Evolutionary conservation across 2,329 filamentous ascomycete genomes (phyloP), one percentile per base, ranked within the genome.

Genomic region (Juglanconis juglandina): DNA sequence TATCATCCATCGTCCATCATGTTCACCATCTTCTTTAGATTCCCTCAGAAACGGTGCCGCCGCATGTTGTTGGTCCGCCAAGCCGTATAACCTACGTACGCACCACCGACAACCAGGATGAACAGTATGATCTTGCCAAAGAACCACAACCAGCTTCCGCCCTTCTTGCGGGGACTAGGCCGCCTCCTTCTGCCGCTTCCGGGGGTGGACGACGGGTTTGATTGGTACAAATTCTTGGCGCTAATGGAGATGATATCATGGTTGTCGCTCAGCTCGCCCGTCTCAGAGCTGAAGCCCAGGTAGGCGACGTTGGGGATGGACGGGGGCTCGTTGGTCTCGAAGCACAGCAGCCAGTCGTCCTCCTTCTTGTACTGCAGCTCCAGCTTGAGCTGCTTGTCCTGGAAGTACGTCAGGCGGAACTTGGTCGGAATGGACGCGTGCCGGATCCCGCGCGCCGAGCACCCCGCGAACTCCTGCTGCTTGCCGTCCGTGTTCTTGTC

Each of bases 401-500:
- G 91, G 81, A 98, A 96, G 81, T 98, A 98, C 55, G 92, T 97
- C 67, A 99, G 79, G 69, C 87, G 88, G 66, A 93, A 84, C 78
- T 93, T 96, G 66, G 93, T 96, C 30, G 94, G 87, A 60, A 93
- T 77, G 58, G 81, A 84, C 62, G 90, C 82, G 70, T 92, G 90
- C 69, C 95, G 90, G 67, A 99, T 87, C 65, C 94, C 94, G 62
- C 95, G 87, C 60, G 93, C 94, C 76, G 94, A 97, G 81, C 95
- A 99, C 62, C 95, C 95, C 56, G 92, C 93, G 63, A 97, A 81
- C 77, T 99, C 95, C 69, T 91, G 92, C 60, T 87, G 84, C 81
- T 97, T 98, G 72, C 95, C 95, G 71, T 99, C 95, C 70, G 93
- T 93, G 68, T 88, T 87, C 79, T 97, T 92, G 80, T 98, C 92